Base-by-base conservation (phyloP, 176 grass and related monocot genomes). In the Aechmea fasciata region DNA sequence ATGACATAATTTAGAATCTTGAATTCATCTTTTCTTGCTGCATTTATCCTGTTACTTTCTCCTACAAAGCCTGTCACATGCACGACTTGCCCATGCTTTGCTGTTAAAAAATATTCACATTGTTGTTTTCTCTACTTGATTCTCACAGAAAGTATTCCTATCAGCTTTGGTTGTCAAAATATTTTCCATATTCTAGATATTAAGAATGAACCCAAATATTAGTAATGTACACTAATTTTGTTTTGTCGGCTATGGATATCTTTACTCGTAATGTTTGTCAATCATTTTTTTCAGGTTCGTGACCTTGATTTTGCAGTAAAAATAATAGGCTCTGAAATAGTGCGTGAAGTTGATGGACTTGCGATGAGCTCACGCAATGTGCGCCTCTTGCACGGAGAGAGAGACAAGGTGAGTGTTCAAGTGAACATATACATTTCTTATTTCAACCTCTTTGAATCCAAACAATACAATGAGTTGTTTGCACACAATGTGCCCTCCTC, bases 321-420 rank as follows among this genome's bases (percentile, higher is more conserved):
- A 74, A 81, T 97, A 71, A 57, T 97, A 59, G 94, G 94, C 51
- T 90, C 86, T 50, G 84, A 92, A 75, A 93, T 93, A 77, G 69
- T 97, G 69, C 82, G 89, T 50, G 94, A 92, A 87, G 71, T 74
- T 74, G 94, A 97, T 82, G 89, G 94, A 63, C 86, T 92, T 79
- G 89, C 94, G 17, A 92, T 97, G 94, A 92, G 89, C 83, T 97
- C 94, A 26, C 80, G 94, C 11, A 97, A 97, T 77, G 94, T 92
- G 79, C 82, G 19, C 65, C 82, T 97, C 14, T 88, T 71, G 1
- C 17, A 2, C 15, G 52, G 76, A 67, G 74, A 97, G 59, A 82
- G 86, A 67, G 75, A 90, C 48, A 88, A 92, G 89, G 93, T 97
- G 47, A 48, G 71, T 71, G 18, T 70, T 17, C 15, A n/a, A 59